phyloP scores from a whole-genome alignment of 306 rosid species.

The Castanopsis chinensis region DNA sequence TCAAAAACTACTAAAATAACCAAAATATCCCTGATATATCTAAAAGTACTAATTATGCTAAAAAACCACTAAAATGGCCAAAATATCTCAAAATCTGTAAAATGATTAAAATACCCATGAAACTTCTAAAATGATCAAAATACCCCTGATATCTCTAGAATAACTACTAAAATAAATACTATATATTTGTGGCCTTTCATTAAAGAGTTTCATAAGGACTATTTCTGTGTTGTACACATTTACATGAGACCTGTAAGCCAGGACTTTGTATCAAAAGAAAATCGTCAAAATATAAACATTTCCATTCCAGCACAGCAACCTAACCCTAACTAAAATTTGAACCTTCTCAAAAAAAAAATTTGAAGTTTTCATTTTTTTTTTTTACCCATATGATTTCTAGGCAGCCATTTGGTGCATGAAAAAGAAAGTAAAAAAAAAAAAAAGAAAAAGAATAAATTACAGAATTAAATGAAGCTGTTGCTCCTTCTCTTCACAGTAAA shows the following conservation, averaged over 20 bases:
- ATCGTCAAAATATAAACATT: neutral
- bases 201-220: neutral
- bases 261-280: neutral
- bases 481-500: neutral
- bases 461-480: constrained; percentile 6
- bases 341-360: neutral
- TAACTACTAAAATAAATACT: too few species aligned
- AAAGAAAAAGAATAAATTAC: neutral
- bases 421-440: neutral
- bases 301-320: neutral
- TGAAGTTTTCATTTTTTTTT: neutral
- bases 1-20: too few species aligned
- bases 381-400: neutral
- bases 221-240: neutral
- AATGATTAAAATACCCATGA: too few species aligned
- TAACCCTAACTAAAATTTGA: neutral
- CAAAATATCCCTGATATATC: too few species aligned
- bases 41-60: too few species aligned
- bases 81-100: too few species aligned
- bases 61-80: too few species aligned
- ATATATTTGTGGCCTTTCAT: too few species aligned
- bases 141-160: too few species aligned
- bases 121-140: too few species aligned
- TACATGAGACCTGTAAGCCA: neutral
- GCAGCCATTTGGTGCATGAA: neutral